phyloP scores from a whole-genome alignment of 2,329 filamentous ascomycete genomes.

The Cordyceps javanica region DNA sequence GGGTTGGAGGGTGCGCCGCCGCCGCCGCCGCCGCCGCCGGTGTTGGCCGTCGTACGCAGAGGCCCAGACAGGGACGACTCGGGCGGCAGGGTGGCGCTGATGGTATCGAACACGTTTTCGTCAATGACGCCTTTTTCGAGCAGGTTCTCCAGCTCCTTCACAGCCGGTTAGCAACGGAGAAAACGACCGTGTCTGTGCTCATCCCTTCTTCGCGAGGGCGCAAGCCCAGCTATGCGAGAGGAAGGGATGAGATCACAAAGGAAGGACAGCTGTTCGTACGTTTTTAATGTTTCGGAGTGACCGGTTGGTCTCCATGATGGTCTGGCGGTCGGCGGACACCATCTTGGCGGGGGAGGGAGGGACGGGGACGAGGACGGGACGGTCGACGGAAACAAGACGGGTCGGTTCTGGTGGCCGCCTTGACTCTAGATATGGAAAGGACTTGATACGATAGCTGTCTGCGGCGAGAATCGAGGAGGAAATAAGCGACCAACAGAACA shows the following conservation, averaged over 20 bases:
- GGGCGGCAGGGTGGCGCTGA: conserved; percentile 67
- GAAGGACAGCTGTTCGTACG: conserved; percentile 45
- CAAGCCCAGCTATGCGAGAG: neutral
- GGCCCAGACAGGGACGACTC: conserved; percentile 55
- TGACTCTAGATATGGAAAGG: neutral
- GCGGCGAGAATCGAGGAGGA: neutral
- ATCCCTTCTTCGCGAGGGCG: neutral
- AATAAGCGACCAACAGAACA: too few relatives aligned
- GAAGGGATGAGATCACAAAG: neutral
- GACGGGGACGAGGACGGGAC: neutral
- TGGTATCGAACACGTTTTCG: conserved; percentile 66
- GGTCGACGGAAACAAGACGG: too few relatives aligned
- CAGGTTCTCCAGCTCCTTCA: conserved; percentile 83
- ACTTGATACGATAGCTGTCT: too few relatives aligned
- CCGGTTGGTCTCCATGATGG: conserved; percentile 67
- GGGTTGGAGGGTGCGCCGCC: conserved; percentile 20
- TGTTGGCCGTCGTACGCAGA: conserved; percentile 32
- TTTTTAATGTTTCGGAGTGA: conserved; percentile 84
- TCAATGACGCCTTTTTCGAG: conserved; percentile 76
- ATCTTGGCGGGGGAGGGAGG: conserved; percentile 23
- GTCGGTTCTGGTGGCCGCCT: too few relatives aligned
- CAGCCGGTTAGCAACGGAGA: neutral
- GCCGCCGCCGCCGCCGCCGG: conserved; percentile 15
- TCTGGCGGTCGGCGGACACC: conserved; percentile 47
- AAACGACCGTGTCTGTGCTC: neutral